Evolutionary conservation across 192 early-diverging fungal genomes (phyloP), one percentile per base, ranked within the genome.

Genomic region (Lunasporangiospora selenospora): DNA sequence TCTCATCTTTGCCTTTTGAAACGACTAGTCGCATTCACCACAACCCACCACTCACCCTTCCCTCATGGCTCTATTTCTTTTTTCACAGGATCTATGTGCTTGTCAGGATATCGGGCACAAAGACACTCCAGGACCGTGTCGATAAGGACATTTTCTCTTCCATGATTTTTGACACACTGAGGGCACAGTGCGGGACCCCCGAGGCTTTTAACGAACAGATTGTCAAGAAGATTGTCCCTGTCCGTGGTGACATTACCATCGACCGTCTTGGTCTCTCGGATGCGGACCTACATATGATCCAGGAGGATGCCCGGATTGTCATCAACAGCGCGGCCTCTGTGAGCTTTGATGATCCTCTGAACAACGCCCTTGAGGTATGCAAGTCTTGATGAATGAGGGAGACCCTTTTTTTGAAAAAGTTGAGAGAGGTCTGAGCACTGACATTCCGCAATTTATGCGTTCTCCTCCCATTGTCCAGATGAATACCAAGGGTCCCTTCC

Each of bases 251-350:
- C 24, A 53, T 84, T 2, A 75, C 69, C 0, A 19, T 63, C 9
- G 70, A 73, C 11, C 47, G 36, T 9, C 54, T 83, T 1, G 82
- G 75, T 1, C 55, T 84, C 2, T 65, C 75, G n/a, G 62, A 70
- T 10, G 21, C 61, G 1, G 77, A 84, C 34, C 49, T 65, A 29
- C 58, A 40, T 6, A 65, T 73, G 58, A 44, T 84, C 12, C 62
- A 79, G 29, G 67, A 67, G 21, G 61, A 84, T 39, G 62, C 65
- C 0, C 66, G 65, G 26, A 50, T 84, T 2, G 70, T 84, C 12
- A 67, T 84, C 16, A 76, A 84, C 21, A 80, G 82, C 47, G 82
- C 79, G 31, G 82, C 70, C 10, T 77, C 70, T n/a, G 62, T 77
- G 13, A 78, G 78, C 38, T 70, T 73, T 39, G 75, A 77, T 27